Percentiles rank a stretch among this genome's conserved stretches.
These are phyloP conservation scores for Lepidium africanum DNA, from an alignment of 345 rosid genomes.

Conservation along the genomic window DNA sequence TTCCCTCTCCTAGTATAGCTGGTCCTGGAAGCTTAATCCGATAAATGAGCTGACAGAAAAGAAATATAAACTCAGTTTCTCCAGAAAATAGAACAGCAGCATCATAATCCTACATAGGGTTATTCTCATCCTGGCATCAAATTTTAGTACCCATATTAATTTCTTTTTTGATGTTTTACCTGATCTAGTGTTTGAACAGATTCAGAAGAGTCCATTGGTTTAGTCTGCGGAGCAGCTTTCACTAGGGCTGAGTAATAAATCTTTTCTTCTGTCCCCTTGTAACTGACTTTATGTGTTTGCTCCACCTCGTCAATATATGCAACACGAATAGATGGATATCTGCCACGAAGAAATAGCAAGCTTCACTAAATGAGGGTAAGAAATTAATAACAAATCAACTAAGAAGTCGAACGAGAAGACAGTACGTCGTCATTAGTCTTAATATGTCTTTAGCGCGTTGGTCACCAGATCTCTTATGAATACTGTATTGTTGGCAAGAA, in stretches of 20 bases:
- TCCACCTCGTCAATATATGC: slow-evolving; percentile 76
- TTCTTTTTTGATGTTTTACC: slow-evolving; percentile 32
- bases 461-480: slow-evolving; percentile 62
- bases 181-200: slow-evolving; percentile 63
- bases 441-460: slow-evolving; percentile 65
- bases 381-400: slow-evolving; percentile 2
- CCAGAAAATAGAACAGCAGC: neutral
- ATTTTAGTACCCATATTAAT: neutral
- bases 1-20: slow-evolving; percentile 53
- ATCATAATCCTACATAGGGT: neutral
- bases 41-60: slow-evolving; percentile 39
- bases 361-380: neutral
- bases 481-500: slow-evolving; percentile 73
- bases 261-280: slow-evolving; percentile 49
- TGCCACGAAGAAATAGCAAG: slow-evolving; percentile 19
- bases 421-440: slow-evolving; percentile 67
- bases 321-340: slow-evolving; percentile 68
- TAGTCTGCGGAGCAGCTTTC: slow-evolving; percentile 56
- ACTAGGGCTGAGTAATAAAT: slow-evolving; percentile 66
- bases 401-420: slow-evolving; percentile 1
- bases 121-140: neutral
- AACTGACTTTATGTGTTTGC: slow-evolving; percentile 48
- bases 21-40: slow-evolving; percentile 57
- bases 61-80: slow-evolving; percentile 11
- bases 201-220: slow-evolving; percentile 59